phyloP scores from a whole-genome alignment of 768 basidiomycete species.

The Strobilomyces dryophilus region DNA sequence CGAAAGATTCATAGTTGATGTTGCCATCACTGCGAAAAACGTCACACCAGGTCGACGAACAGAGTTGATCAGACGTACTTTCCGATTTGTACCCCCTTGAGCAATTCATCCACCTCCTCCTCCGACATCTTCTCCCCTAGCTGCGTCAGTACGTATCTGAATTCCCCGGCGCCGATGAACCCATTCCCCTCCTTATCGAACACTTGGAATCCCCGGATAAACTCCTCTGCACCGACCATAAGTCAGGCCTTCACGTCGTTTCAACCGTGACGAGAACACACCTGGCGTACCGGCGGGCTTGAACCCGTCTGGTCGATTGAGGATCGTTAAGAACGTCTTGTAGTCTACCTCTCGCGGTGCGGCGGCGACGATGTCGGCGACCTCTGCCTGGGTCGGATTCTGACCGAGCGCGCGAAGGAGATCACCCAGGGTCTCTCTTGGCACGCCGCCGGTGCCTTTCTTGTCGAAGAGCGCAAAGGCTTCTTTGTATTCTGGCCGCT shows the following conservation, averaged over 20 bases:
- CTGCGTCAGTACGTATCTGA: conserved; percentile 86
- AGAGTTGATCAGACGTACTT: conserved; percentile 54
- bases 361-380: conserved; percentile 68
- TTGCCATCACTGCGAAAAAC: conserved; percentile 74
- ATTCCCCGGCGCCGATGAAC: conserved; percentile 60
- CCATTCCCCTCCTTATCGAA: conserved; percentile 86
- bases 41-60: neutral
- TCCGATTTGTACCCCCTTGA: conserved; percentile 93
- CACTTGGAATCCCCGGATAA: conserved; percentile 98
- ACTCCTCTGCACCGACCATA: conserved; percentile 69
- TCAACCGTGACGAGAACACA: conserved; percentile 31
- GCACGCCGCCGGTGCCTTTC: conserved; percentile 86
- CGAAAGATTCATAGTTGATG: conserved; percentile 96
- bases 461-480: conserved; percentile 99
- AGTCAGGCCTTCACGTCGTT: neutral
- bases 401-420: conserved; percentile 91
- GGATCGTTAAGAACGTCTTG: conserved; percentile 83
- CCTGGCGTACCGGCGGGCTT: conserved; percentile 96
- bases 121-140: conserved; percentile 98
- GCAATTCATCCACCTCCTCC: conserved; percentile 95
- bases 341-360: conserved; percentile 90
- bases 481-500: conserved; percentile 80
- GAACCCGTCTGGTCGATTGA: conserved; percentile 95
- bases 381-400: conserved; percentile 99
- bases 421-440: conserved; percentile 86